Evolutionary conservation across 257 asterid genomes (phyloP).

Genomic region (Solanum acaule): DNA sequence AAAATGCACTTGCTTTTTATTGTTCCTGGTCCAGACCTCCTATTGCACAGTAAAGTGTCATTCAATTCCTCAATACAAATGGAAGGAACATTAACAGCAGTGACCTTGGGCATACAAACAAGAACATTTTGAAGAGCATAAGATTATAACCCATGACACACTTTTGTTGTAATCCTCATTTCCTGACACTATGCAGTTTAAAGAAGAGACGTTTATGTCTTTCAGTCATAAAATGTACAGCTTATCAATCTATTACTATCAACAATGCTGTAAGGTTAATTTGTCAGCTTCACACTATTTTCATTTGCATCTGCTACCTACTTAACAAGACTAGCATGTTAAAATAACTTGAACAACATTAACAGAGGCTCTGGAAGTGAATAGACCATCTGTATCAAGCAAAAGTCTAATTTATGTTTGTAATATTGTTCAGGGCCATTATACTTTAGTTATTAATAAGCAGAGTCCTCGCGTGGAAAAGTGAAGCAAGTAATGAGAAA

Average conservation of each 20-base stretch:
- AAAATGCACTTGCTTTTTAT: not conserved
- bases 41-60: not conserved
- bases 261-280: not conserved
- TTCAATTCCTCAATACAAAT: not conserved
- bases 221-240: not conserved
- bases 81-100: not conserved
- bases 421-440: not conserved
- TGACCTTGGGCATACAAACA: not conserved
- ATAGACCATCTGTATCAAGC: not conserved
- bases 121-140: not conserved
- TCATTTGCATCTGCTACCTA: not conserved
- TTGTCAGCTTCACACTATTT: not conserved
- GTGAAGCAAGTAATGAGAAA: too few species aligned
- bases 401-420: not conserved
- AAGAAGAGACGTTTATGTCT: not conserved
- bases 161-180: not conserved
- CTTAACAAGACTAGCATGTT: not conserved
- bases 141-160: not conserved
- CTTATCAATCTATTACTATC: not conserved
- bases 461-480: not conserved
- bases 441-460: not conserved
- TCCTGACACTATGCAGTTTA: not conserved
- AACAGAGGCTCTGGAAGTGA: not conserved
- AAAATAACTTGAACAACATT: not conserved
- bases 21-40: not conserved